These are phyloP conservation scores for Pelomyxa schiedti DNA, from an alignment of 78 protist genomes.

Conservation along the genomic window DNA sequence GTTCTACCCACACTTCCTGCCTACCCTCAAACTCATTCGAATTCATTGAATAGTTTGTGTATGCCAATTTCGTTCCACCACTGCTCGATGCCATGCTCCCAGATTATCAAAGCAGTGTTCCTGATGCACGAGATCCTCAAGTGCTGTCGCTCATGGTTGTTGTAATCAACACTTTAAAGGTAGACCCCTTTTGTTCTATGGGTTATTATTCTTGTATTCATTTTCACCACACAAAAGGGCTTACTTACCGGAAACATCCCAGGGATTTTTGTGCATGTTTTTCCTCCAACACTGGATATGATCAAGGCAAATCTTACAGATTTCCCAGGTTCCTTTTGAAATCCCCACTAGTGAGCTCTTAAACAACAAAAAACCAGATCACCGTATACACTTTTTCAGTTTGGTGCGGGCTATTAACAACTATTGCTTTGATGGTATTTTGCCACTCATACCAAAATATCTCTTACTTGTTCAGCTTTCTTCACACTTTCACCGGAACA, in stretches of 20 bases:
- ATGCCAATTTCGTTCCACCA: slow-evolving; percentile 58
- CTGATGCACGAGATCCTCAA: slow-evolving; percentile 65
- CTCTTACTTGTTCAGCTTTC: slow-evolving; percentile 21
- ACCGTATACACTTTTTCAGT: slow-evolving; percentile 75
- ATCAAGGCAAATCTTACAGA: slow-evolving; percentile 73
- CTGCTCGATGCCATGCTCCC: slow-evolving; percentile 73
- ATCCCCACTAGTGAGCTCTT: too few relatives aligned
- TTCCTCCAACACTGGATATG: slow-evolving; percentile 81
- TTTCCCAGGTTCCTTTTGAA: too few relatives aligned
- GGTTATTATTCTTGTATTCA: slow-evolving; percentile 42
- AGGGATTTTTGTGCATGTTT: slow-evolving; percentile 66
- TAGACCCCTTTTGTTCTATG: slow-evolving; percentile 26
- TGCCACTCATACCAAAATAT: not conserved
- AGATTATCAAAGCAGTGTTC: slow-evolving; percentile 64
- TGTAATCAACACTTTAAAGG: not conserved
- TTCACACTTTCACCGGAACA: slow-evolving; percentile 28
- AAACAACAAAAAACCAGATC: too few relatives aligned
- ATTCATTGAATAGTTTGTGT: not conserved
- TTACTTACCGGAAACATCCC: slow-evolving; percentile 41
- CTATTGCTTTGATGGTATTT: slow-evolving; percentile 61
- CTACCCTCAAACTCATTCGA: not conserved
- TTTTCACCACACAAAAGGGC: slow-evolving; percentile 31
- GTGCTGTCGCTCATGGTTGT: slow-evolving; percentile 4
- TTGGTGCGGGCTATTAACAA: slow-evolving; percentile 73
- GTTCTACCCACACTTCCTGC: slow-evolving; percentile 1